Conservation (phyloP, 306 rosid genomes). For the Medicago ruthenica region DNA sequence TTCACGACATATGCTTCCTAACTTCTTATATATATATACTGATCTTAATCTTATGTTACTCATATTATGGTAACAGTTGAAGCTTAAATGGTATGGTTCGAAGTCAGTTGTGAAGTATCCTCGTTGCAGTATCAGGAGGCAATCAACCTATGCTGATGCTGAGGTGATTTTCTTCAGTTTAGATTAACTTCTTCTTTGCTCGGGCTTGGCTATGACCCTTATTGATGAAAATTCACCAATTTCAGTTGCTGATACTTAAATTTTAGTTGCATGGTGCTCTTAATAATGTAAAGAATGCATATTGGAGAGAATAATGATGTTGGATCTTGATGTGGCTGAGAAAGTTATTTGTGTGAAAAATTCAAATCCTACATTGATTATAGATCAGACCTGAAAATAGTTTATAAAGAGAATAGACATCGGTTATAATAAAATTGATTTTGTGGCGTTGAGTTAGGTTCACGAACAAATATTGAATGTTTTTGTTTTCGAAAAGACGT, state of each 20-base stretch:
- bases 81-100: slow-evolving; percentile 88
- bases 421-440: neutral
- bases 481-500: neutral
- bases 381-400: neutral
- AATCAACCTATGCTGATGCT: slow-evolving; percentile 90
- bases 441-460: neutral
- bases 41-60: neutral
- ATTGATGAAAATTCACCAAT: neutral
- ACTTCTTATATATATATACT: neutral
- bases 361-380: neutral
- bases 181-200: neutral
- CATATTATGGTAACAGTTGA: slow-evolving; percentile 58
- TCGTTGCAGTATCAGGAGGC: slow-evolving; percentile 88
- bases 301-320: neutral
- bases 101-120: slow-evolving; percentile 90
- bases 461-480: neutral
- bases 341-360: neutral
- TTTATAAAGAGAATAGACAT: neutral
- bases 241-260: neutral
- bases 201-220: neutral
- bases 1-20: slow-evolving; percentile 7
- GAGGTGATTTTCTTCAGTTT: slow-evolving; percentile 65
- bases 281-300: neutral
- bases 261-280: slow-evolving; percentile 1
- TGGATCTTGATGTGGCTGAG: neutral